phyloP scores from a whole-genome alignment of 164 flowering plant genomes.

The Nymphaea colorata region DNA sequence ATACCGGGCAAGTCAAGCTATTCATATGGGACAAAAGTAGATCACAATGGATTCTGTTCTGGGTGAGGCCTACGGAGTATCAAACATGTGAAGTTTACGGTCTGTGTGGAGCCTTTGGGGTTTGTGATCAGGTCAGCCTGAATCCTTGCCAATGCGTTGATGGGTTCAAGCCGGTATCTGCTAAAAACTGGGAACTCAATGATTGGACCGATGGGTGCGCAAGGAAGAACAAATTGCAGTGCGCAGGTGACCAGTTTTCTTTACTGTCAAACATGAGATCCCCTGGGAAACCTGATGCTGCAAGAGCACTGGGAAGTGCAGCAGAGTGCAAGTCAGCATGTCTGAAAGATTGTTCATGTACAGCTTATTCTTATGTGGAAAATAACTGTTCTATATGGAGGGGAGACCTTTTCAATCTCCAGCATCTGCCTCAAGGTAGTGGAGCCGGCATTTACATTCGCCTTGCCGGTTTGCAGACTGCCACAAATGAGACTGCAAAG shows the following conservation, averaged over 20 bases:
- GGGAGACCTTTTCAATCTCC: too few species aligned
- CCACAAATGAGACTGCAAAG: too few species aligned
- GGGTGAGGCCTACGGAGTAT: slow-evolving; percentile 11
- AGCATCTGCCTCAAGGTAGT: too few species aligned
- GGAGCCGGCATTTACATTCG: too few species aligned
- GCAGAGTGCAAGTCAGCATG: too few species aligned
- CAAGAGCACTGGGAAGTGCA: too few species aligned
- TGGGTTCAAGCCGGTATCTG: slow-evolving; percentile 9
- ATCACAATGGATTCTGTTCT: slow-evolving; percentile 11
- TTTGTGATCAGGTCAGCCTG: slow-evolving; percentile 3
- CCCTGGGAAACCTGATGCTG: neutral
- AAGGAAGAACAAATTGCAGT: slow-evolving; percentile 11
- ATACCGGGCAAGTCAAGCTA: slow-evolving; percentile 14
- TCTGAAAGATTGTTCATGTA: too few species aligned
- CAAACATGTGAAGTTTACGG: slow-evolving; percentile 8
- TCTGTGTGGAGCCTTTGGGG: slow-evolving; percentile 19
- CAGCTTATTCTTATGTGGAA: too few species aligned
- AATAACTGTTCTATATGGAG: too few species aligned
- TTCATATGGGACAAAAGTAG: slow-evolving; percentile 1
- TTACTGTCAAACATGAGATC: neutral
- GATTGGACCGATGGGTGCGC: slow-evolving; percentile 16
- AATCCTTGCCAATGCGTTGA: slow-evolving; percentile 11
- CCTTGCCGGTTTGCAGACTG: too few species aligned
- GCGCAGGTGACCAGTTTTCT: slow-evolving; percentile 1
- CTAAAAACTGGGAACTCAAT: slow-evolving; percentile 8